These are phyloP conservation scores for Cytospora schulzeri DNA, from an alignment of 2,329 filamentous ascomycete species.

Conservation along the genomic window DNA sequence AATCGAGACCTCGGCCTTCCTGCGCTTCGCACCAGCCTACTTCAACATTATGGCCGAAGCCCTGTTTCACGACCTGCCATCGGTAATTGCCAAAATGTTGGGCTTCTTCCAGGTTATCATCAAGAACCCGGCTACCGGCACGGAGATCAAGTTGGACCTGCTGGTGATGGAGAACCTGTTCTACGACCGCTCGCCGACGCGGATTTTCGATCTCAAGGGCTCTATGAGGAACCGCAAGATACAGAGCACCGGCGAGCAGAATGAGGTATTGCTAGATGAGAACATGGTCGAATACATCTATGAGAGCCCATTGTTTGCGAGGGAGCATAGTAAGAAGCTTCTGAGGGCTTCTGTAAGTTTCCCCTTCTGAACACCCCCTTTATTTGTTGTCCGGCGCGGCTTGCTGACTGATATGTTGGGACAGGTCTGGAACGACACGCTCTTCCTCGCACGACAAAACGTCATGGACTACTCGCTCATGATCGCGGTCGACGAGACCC, in stretches of 20 bases:
- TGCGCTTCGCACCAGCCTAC: constrained; percentile 94
- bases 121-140: constrained; percentile 88
- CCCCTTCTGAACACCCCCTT: too few relatives aligned
- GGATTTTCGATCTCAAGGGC: constrained; percentile 94
- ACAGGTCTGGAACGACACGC: constrained; percentile 86
- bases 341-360: constrained; percentile 70
- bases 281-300: constrained; percentile 99
- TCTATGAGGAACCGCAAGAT: constrained; percentile 99
- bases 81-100: constrained; percentile 98
- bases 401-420: neutral
- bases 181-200: constrained; percentile 86
- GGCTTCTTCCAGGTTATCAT: constrained; percentile 97
- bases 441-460: constrained; percentile 91
- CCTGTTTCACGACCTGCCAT: constrained; percentile 91
- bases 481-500: constrained; percentile 91
- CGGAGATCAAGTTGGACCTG: constrained; percentile 92
- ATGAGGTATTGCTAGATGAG: constrained; percentile 94
- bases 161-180: constrained; percentile 98
- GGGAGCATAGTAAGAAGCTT: constrained; percentile 94
- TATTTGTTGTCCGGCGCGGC: neutral
- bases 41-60: constrained; percentile 97
- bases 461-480: constrained; percentile 99
- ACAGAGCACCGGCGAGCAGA: constrained; percentile 90
- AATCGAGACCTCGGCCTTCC: constrained; percentile 90
- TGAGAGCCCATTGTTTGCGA: constrained; percentile 90